Conservation (phyloP, 2,329 filamentous ascomycete genomes). For the Juglanconis juglandina region DNA sequence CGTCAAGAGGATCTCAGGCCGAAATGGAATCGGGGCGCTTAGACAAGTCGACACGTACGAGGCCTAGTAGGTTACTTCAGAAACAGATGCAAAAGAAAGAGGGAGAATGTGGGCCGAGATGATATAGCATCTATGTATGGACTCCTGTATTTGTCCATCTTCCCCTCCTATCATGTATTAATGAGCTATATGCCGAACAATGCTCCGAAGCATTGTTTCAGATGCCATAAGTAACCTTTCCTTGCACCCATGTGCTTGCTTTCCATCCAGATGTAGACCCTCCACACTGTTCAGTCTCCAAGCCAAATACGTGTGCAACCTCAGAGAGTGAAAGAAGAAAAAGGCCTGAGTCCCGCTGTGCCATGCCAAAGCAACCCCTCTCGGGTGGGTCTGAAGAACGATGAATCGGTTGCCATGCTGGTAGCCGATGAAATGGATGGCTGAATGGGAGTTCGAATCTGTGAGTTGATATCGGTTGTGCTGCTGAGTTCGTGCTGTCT, state of each 20-base stretch:
- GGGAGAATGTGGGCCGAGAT: too few relatives aligned
- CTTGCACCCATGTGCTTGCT: background rate
- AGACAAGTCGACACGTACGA: too few relatives aligned
- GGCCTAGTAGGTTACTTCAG: too few relatives aligned
- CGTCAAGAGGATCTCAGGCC: too few relatives aligned
- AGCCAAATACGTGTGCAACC: background rate
- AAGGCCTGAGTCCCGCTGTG: background rate
- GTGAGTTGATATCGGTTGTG: background rate
- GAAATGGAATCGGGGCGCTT: too few relatives aligned
- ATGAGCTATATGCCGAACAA: background rate
- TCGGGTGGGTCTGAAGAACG: background rate
- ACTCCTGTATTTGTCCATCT: background rate
- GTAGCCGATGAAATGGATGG: constrained; percentile 3
- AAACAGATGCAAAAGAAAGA: too few relatives aligned
- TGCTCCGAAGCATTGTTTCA: background rate
- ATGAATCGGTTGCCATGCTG: background rate
- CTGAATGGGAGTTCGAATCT: background rate
- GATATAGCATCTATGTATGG: too few relatives aligned
- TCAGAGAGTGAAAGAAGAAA: background rate
- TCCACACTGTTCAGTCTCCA: background rate
- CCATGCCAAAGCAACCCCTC: background rate
- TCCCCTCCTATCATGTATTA: background rate
- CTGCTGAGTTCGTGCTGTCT: background rate
- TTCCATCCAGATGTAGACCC: background rate
- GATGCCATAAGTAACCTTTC: background rate